Evolutionary conservation across 345 rosid species (phyloP), one percentile per base, ranked within the genome.

Genomic region (Raphanus sativus): DNA sequence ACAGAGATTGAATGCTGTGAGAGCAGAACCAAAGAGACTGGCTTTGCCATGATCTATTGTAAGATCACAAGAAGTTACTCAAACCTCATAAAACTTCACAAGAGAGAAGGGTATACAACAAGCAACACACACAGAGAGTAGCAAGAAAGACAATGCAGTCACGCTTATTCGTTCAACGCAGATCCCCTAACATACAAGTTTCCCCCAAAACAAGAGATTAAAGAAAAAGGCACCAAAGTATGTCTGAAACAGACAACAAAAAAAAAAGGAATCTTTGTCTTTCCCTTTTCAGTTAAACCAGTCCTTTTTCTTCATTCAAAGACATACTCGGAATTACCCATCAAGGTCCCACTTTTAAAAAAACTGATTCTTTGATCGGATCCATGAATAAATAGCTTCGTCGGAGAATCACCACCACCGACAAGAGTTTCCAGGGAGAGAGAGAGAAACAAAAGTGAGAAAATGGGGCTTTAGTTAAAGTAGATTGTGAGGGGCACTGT

Each of bases 151-250:
- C 70, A 84, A 87, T 75, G 80, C 62, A 72, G 77, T 86, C 89
- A 85, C 84, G 82, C 79, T 79, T 69, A 55, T 73, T 76, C 80
- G 78, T 84, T 86, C 88, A 83, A 67, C 76, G 78, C 77, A 77
- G 81, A 80, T 84, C 84, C 81, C 95, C 87, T 90, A 89, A 85
- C 83, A 62, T 55, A 66, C 82, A 88, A 77, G 95, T 82, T 78
- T 82, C 75, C 76, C n/a, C 80, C 3, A 83, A 80, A 59, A 73
- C 32, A 48, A 70, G 17, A 30, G 60, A 71, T 42, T 72, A 12
- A 8, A 10, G 11, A 16, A 38, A 63, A 32, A 73, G 59, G 36
- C 26, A 74, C 29, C 0, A 68, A 79, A 42, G 78, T 70, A 77
- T 73, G 69, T 69, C 77, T 70, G 77, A 79, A 75, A 69, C 76